These are phyloP conservation scores for Drosera spatulata DNA, from an alignment of 179 eudicot genomes.

Conservation along the genomic window DNA sequence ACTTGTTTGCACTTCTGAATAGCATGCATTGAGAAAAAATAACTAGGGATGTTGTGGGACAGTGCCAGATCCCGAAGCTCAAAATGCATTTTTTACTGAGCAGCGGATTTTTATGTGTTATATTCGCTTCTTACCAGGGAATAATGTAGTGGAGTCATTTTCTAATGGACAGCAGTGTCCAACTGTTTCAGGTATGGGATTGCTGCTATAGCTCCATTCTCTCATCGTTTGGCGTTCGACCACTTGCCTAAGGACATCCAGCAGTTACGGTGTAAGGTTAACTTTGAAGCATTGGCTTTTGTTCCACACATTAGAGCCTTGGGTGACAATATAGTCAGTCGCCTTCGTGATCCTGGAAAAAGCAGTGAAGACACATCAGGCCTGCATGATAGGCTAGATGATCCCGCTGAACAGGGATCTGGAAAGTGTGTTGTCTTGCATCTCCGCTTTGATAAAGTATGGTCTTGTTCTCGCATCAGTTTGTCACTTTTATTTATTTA, in stretches of 20 bases:
- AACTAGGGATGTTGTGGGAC: too few relatives aligned
- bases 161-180: conserved; percentile 3
- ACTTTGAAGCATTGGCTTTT: conserved; percentile 37
- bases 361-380: background rate
- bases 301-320: conserved; percentile 31
- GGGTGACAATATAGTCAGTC: conserved; percentile 29
- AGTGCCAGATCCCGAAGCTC: background rate
- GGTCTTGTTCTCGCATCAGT: conserved; percentile 3
- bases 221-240: conserved; percentile 43
- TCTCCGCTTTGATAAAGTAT: conserved; percentile 45
- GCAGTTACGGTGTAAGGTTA: conserved; percentile 38
- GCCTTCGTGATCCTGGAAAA: conserved; percentile 22
- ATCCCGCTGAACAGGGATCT: conserved; percentile 15
- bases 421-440: conserved; percentile 40
- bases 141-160: background rate
- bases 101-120: background rate
- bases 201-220: conserved; percentile 42
- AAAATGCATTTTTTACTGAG: background rate
- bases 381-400: background rate
- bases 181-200: conserved; percentile 28
- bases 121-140: background rate
- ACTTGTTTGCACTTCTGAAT: too few relatives aligned
- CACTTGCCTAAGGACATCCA: conserved; percentile 35
- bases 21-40: too few relatives aligned
- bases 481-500: background rate